Evolutionary conservation across 1,284 basidiomycete genomes (phyloP).

Genomic region (Trichosporon sp.): DNA sequence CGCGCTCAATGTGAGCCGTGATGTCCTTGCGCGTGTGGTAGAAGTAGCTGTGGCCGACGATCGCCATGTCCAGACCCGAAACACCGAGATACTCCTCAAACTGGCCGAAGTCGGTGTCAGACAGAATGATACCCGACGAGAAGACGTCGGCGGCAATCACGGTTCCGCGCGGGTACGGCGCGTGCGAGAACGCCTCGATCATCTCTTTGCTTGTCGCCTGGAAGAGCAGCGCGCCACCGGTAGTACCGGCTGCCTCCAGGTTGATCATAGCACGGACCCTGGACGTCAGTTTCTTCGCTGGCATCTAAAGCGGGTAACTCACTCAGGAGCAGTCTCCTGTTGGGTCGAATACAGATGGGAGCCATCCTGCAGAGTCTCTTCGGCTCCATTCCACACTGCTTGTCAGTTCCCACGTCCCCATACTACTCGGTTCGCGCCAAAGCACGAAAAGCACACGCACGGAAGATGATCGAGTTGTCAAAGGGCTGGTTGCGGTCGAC

Average conservation of each 20-base stretch:
- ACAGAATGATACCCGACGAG: conserved; percentile 81
- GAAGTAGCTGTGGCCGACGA: conserved; percentile 81
- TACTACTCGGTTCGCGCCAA: no score
- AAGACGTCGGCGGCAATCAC: conserved; percentile 93
- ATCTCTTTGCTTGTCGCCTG: conserved; percentile 92
- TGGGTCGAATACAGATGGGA: conserved; percentile 89
- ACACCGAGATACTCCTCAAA: conserved; percentile 87
- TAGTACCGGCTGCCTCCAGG: conserved; percentile 70
- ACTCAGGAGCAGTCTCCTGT: conserved; percentile 68
- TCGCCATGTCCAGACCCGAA: conserved; percentile 83
- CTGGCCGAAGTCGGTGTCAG: conserved; percentile 90
- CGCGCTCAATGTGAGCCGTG: conserved; percentile 30
- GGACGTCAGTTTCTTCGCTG: not conserved
- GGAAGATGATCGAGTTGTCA: conserved; percentile 73
- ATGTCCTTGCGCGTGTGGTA: conserved; percentile 69
- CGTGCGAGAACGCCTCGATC: conserved; percentile 82
- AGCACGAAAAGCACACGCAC: conserved; percentile 52
- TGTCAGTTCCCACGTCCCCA: not conserved
- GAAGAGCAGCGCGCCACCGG: conserved; percentile 85
- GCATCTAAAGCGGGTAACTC: conserved; percentile 29
- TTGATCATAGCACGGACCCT: conserved; percentile 67
- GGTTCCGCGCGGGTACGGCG: conserved; percentile 82
- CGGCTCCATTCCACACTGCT: conserved; percentile 89
- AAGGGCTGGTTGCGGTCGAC: conserved; percentile 66
- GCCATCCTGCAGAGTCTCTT: conserved; percentile 79